These are phyloP conservation scores for Candida neerlandica DNA, from an alignment of 1,139 yeast species.

Conservation along the genomic window DNA sequence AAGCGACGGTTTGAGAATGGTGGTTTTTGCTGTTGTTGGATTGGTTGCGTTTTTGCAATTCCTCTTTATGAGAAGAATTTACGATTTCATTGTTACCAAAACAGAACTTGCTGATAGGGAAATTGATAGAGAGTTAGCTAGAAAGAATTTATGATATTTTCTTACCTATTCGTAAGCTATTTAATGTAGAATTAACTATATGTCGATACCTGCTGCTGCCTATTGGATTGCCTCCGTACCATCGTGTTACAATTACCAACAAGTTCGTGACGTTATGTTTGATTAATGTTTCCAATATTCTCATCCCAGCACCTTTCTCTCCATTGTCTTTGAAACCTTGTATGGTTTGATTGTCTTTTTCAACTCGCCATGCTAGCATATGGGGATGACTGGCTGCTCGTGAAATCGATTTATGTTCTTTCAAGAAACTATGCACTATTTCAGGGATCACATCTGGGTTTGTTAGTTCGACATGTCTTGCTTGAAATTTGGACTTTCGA, in stretches of 20 bases:
- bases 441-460: constrained; percentile 39
- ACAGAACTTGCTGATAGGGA: constrained; percentile 20
- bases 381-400: constrained; percentile 55
- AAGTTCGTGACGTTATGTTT: constrained; percentile 51
- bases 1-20: constrained; percentile 40
- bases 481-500: constrained; percentile 65
- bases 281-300: constrained; percentile 51
- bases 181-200: constrained; percentile 54
- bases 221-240: constrained; percentile 73
- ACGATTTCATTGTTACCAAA: constrained; percentile 24
- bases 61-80: constrained; percentile 29
- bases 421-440: constrained; percentile 38
- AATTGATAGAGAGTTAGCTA: constrained; percentile 18
- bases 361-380: constrained; percentile 65
- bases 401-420: constrained; percentile 41
- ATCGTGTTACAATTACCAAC: constrained; percentile 63
- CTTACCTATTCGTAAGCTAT: constrained; percentile 31
- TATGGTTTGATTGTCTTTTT: constrained; percentile 28
- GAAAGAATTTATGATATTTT: constrained; percentile 13
- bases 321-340: constrained; percentile 67
- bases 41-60: constrained; percentile 44
- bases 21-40: constrained; percentile 55
- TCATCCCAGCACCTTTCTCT: constrained; percentile 65
- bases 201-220: constrained; percentile 69
- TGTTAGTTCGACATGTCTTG: constrained; percentile 46